These are phyloP conservation scores for Microcyclospora tardicrescens DNA, from an alignment of 2,329 filamentous ascomycete species.

Conservation along the genomic window DNA sequence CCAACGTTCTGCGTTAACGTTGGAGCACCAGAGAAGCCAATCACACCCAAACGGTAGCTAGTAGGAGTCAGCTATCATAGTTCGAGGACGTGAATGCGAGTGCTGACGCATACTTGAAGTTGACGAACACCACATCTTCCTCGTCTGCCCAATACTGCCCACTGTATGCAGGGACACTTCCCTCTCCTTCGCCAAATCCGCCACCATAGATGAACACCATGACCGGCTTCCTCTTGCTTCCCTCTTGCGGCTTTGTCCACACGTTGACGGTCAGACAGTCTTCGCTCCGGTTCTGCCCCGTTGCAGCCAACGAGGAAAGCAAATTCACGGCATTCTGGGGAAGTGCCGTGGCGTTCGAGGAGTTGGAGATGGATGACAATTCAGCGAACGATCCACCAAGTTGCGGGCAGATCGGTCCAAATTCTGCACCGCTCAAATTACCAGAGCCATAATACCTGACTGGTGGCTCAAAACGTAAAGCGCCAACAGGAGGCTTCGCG, in stretches of 20 bases:
- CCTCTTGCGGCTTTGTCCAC: neutral
- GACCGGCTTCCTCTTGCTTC: slow-evolving; percentile 1
- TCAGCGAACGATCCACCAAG: no score
- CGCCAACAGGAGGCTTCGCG: slow-evolving; percentile 40
- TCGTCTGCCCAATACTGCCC: no score
- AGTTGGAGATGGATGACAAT: no score
- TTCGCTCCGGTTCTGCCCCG: slow-evolving; percentile 1
- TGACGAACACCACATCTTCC: slow-evolving; percentile 2
- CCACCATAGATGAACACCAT: slow-evolving; percentile 6
- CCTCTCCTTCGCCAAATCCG: slow-evolving; percentile 1
- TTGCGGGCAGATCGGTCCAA: no score
- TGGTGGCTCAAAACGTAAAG: slow-evolving; percentile 36
- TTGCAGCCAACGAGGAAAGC: neutral
- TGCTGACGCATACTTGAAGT: slow-evolving; percentile 1
- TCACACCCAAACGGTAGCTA: slow-evolving; percentile 32
- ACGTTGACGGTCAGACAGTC: slow-evolving; percentile 6
- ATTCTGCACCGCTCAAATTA: no score
- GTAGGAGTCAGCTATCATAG: slow-evolving; percentile 11
- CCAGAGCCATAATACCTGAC: neutral
- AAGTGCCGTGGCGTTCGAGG: neutral
- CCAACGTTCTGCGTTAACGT: slow-evolving; percentile 17
- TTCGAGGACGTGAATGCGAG: no score
- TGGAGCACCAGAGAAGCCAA: slow-evolving; percentile 28
- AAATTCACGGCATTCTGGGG: neutral
- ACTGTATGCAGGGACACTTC: neutral